Base-by-base conservation (phyloP, 805 yeast genomes). In the Hanseniaspora clermontiae region DNA sequence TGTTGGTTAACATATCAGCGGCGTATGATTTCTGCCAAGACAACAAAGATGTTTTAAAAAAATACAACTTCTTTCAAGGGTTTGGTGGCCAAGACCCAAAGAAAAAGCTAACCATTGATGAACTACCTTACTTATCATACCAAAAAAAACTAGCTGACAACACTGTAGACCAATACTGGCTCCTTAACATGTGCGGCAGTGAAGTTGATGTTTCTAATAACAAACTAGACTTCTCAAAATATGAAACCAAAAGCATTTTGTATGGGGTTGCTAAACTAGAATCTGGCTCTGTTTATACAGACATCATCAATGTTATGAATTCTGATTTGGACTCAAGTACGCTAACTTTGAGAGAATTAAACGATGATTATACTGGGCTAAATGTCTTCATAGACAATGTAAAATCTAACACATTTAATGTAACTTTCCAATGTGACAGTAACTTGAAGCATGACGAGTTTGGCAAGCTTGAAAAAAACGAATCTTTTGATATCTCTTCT, bases 341-440 rank as follows among this genome's bases (percentile, higher is more conserved):
- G 19, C 8, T 53, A 5, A 20, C 19, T n/a, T 11, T 53, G 14
- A 20, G 17, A 10, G 51, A 46, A 29, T 2, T 53, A 5, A 31
- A 46, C 32, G 51, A 46, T 38, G 42, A 17, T 1, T 53, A 29
- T 24, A 46, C 51, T 1, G 57, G 57, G 5, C 27, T 53, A 19
- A 46, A 46, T 11, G 19, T 53, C 17, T 38, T 42, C 5, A 32
- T 53, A 14, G 24, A 45, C 3, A 32, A 38, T 8, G 38, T 46
- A 31, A 45, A 71, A 29, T 60, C 71, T 11, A 66, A 83, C 3
- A 70, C 73, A 59, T 80, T 84, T 0, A 66, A 68, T 10, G 57
- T 83, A 17, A 67, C 68, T 17, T 76, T 81, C 48, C 62, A 68
- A 5, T 84, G 91, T 67, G 68, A 72, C 27, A 65, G 68, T 27